These are phyloP conservation scores for Apophysomyces ossiformis DNA, from an alignment of 371 early-diverging fungal genomes.

Conservation along the genomic window DNA sequence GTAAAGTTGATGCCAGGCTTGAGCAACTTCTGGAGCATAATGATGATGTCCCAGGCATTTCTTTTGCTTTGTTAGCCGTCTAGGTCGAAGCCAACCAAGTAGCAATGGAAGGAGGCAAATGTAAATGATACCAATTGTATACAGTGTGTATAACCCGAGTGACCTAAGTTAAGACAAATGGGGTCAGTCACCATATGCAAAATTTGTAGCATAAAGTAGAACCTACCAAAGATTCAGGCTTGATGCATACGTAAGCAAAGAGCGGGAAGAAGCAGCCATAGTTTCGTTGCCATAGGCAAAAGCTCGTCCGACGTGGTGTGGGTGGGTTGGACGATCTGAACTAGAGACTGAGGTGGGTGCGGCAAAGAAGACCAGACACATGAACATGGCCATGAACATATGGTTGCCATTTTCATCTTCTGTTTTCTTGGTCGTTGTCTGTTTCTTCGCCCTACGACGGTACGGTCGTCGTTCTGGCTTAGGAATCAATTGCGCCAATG, in stretches of 20 bases:
- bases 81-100: slow-evolving; percentile 31
- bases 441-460: slow-evolving; percentile 22
- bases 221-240: background rate
- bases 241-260: background rate
- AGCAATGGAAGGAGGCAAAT: slow-evolving; percentile 31
- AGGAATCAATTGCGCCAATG: slow-evolving; percentile 23
- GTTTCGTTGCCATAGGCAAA: slow-evolving; percentile 1
- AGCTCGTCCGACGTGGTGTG: background rate
- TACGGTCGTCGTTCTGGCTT: slow-evolving; percentile 26
- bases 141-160: slow-evolving; percentile 8
- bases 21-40: slow-evolving; percentile 35
- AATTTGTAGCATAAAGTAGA: background rate
- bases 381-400: slow-evolving; percentile 14
- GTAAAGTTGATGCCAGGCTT: slow-evolving; percentile 35
- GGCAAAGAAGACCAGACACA: slow-evolving; percentile 6
- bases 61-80: slow-evolving; percentile 18
- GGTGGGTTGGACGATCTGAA: background rate
- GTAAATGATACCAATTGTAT: slow-evolving; percentile 32
- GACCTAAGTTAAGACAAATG: background rate
- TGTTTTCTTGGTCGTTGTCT: slow-evolving; percentile 8
- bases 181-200: no score
- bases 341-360: background rate
- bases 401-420: slow-evolving; percentile 13
- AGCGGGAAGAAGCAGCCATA: background rate
- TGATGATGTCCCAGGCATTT: slow-evolving; percentile 30